Evolutionary conservation across 176 grass and related monocot genomes (phyloP), one percentile per base, ranked within the genome.

Genomic region (Raddia distichophylla): DNA sequence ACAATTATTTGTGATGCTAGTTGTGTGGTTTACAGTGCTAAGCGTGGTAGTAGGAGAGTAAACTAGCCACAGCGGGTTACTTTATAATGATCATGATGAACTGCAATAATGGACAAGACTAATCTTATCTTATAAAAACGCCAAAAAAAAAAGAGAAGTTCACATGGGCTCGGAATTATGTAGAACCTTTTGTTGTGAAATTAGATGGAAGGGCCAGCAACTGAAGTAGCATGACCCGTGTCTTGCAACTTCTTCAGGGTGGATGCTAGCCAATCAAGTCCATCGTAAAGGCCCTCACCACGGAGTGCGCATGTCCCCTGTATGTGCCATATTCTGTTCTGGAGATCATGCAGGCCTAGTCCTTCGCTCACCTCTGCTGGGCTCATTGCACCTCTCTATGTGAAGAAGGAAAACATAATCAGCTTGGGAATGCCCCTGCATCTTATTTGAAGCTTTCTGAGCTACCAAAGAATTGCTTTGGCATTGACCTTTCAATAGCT

Each of bases 261-360:
- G 65, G 87, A 90, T 16, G 89, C 89, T 5, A 99, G 86, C 96
- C 93, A 99, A 44, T 94, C 96, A n/a, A 99, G 86, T 1, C 96
- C 96, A 3, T 99, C 93, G 0, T 99, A 95, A n/a, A 99, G 84
- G 33, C 96, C 93, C 82, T 95, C 96, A 37, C 93, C 93, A 7
- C 70, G 86, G 7, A 95, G 86, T 33, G 96, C 96, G 1, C 96
- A 99, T 0, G 90, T 94, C 45, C 90, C 96, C 76, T 99, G 93
- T 73, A 95, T 93, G 44, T 95, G 96, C 93, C 96, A 95, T 82
- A 80, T 80, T 50, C 90, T 86, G 69, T 91, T 91, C 78, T 73
- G 93, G 17, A 99, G 83, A 35, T 85, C 87, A 20, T 93, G 86
- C 62, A 99, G 66, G 15, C 87, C 88, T 59, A 99, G 72, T 42